Conservation (phyloP, 2,329 filamentous ascomycete species). For the Dactylellina cionopaga region DNA sequence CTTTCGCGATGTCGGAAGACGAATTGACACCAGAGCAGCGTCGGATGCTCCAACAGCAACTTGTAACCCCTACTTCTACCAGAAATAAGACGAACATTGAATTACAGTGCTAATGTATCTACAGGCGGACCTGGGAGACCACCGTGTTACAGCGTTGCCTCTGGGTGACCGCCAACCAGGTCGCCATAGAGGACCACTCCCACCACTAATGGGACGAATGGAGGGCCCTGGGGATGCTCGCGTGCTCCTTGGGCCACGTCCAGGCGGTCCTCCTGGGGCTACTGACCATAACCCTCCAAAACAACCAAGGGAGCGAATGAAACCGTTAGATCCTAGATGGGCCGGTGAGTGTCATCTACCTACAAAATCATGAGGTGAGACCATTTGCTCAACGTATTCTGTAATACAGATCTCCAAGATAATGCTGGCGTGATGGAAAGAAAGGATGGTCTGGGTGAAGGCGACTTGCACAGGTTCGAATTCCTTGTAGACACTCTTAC, state of each 20-base stretch:
- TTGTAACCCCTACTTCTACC: too few relatives aligned
- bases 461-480: constrained; percentile 38
- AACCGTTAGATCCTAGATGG: constrained; percentile 26
- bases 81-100: too few relatives aligned
- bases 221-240: constrained; percentile 35
- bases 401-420: constrained; percentile 16
- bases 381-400: neutral
- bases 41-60: constrained; percentile 27
- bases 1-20: constrained; percentile 5
- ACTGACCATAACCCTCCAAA: neutral
- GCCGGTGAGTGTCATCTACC: neutral
- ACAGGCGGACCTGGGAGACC: constrained; percentile 38
- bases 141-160: constrained; percentile 30
- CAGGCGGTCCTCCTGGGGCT: neutral
- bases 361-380: too few relatives aligned
- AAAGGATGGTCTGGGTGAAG: constrained; percentile 33
- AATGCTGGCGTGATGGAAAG: constrained; percentile 4
- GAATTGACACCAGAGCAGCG: constrained; percentile 3
- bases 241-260: constrained; percentile 20
- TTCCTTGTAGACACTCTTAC: neutral
- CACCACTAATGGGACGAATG: neutral
- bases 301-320: neutral
- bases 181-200: constrained; percentile 19
- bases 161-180: constrained; percentile 35
- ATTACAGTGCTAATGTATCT: neutral